These are phyloP conservation scores for Coniosporium tulheliwenetii DNA, from an alignment of 2,329 filamentous ascomycete species.

Conservation along the genomic window DNA sequence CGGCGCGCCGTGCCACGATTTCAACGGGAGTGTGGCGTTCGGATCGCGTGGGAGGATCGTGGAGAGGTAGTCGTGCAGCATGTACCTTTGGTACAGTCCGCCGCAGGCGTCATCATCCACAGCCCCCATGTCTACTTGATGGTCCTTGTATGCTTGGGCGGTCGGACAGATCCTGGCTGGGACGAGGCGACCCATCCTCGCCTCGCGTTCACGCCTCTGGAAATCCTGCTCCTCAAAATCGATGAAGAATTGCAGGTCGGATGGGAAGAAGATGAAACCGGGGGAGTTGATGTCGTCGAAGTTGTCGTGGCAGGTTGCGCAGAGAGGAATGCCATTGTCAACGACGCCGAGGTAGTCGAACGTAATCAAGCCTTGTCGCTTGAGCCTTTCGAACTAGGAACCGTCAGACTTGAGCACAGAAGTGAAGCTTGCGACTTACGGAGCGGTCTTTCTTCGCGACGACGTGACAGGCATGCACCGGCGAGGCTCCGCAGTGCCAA, in stretches of 20 bases:
- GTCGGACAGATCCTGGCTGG: not conserved
- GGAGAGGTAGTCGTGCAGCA: not conserved
- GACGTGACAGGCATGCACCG: not conserved
- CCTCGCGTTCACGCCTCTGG: no score
- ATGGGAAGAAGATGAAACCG: not conserved
- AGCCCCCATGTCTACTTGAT: not conserved
- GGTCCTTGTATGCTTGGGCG: not conserved
- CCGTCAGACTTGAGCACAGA: not conserved
- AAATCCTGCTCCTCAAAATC: not conserved
- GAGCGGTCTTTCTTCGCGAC: not conserved
- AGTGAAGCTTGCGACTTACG: not conserved
- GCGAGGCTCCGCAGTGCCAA: no score
- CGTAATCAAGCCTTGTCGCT: no score
- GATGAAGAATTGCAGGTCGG: slow-evolving; percentile 1
- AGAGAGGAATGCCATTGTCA: not conserved
- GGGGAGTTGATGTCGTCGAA: not conserved
- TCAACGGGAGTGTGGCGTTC: not conserved
- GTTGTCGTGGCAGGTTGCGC: not conserved
- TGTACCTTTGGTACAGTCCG: not conserved
- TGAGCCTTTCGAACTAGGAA: not conserved
- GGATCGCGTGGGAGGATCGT: no score
- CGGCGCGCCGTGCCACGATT: not conserved
- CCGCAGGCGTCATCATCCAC: not conserved
- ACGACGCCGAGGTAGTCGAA: no score
- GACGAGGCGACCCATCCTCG: not conserved